Conservation (phyloP, 2,329 filamentous ascomycete genomes). For the Tolypocladium tropicale region DNA sequence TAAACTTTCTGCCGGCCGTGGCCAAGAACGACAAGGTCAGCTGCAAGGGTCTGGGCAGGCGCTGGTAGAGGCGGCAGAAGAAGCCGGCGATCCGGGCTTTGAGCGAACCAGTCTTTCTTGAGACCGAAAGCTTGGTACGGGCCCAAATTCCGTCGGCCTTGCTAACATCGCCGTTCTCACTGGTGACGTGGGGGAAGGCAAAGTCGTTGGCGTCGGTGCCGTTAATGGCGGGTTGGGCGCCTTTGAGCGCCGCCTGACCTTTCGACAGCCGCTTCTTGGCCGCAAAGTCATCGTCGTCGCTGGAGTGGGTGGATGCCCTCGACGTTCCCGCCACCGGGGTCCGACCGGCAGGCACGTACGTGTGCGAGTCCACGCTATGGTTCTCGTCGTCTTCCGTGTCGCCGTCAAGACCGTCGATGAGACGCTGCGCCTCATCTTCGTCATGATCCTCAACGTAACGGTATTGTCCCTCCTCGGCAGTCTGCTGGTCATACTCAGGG, state of each 20-base stretch:
- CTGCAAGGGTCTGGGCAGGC: constrained; percentile 34
- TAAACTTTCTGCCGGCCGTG: constrained; percentile 32
- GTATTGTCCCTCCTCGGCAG: constrained; percentile 49
- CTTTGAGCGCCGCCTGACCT: constrained; percentile 13
- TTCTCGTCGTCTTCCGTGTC: constrained; percentile 28
- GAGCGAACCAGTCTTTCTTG: constrained; percentile 13
- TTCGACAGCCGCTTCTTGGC: constrained; percentile 20
- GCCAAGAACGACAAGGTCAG: constrained; percentile 17
- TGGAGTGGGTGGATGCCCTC: constrained; percentile 38
- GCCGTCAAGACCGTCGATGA: constrained; percentile 27
- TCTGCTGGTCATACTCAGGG: constrained; percentile 48
- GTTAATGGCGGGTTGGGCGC: constrained; percentile 18
- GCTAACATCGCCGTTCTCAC: constrained; percentile 26
- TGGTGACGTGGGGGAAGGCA: constrained; percentile 49
- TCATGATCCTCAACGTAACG: constrained; percentile 32
- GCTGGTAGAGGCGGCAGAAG: constrained; percentile 17
- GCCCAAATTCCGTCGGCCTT: constrained; percentile 23
- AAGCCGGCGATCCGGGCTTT: constrained; percentile 13
- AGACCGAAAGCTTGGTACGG: constrained; percentile 22
- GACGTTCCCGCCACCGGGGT: constrained; percentile 44
- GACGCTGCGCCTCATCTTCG: constrained; percentile 32
- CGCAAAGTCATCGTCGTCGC: constrained; percentile 28
- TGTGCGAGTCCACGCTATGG: constrained; percentile 31
- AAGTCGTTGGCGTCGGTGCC: constrained; percentile 42
- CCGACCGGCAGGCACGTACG: constrained; percentile 44